Conservation (phyloP, 2,329 filamentous ascomycete genomes). For the Aspergillus vadensis region DNA sequence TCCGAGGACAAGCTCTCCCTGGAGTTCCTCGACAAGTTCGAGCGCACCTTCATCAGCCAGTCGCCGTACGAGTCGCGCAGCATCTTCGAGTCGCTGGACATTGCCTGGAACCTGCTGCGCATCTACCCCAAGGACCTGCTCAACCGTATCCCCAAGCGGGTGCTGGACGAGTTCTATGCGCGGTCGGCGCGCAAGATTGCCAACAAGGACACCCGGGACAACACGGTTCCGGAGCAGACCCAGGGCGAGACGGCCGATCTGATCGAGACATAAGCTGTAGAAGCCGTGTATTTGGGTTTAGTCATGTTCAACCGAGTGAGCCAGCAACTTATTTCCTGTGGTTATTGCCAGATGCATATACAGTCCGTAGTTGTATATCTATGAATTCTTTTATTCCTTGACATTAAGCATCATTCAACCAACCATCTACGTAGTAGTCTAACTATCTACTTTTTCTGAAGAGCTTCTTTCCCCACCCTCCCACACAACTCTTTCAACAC, state of each 20-base stretch:
- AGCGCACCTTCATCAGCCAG: conserved; percentile 90
- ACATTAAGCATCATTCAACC: no score
- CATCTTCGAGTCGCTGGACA: conserved; percentile 91
- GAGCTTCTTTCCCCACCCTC: conserved; percentile 50
- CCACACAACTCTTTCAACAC: conserved; percentile 61
- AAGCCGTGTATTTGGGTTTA: not conserved
- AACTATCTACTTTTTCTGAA: no score
- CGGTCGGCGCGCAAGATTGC: conserved; percentile 51
- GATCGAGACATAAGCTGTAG: conserved; percentile 41
- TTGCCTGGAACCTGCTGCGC: conserved; percentile 92
- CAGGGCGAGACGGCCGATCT: conserved; percentile 39
- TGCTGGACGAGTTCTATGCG: conserved; percentile 81
- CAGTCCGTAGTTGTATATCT: conserved; percentile 20
- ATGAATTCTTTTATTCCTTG: no score
- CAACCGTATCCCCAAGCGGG: conserved; percentile 86
- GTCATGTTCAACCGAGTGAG: conserved; percentile 16
- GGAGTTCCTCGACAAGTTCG: conserved; percentile 98
- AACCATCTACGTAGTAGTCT: no score
- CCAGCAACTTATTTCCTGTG: conserved; percentile 15
- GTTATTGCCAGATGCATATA: conserved; percentile 14
- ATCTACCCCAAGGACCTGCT: conserved; percentile 98
- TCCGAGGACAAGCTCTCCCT: conserved; percentile 96
- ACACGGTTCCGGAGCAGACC: conserved; percentile 34
- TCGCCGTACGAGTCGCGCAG: conserved; percentile 87
- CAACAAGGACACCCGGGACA: conserved; percentile 53